Base-by-base conservation (phyloP, 1,139 yeast species). In the Zygotorulaspora mrakii region DNA sequence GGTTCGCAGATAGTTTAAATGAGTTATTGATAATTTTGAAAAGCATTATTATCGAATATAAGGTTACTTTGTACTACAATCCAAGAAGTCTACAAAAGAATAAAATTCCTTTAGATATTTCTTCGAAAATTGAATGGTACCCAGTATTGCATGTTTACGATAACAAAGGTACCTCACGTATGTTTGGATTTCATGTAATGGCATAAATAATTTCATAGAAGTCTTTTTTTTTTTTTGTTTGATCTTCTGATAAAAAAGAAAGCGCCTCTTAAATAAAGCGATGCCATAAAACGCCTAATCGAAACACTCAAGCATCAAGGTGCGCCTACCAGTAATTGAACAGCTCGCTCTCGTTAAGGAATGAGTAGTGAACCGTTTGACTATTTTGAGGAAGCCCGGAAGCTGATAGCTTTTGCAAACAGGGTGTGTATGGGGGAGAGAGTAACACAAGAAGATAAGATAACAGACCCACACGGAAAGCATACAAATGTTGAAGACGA, bases 111-210 rank as follows among this genome's bases (percentile, higher is more conserved):
- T 35, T 37, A 5, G 24, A 32, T 18, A 20, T 23, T 6, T 18
- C 36, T 13, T 17, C 41, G 12, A 45, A 41, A 28, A 38, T 53
- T 3, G 62, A 54, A 37, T 46, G 45, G 12, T 48, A 43, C 28
- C 62, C 63, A 1, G 64, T 58, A 1, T 47, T 51, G 20, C 21
- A 33, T 13, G 54, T 59, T 3, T 61, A 45, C 33, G 57, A 60
- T 39, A 43, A 39, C 27, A 34, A 39, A 7, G 63, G 63, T 5
- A 17, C 33, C 1, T 34, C 41, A 23, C 43, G 48, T 31, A 30
- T 33, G 3, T 53, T 44, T 32, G 62, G 53, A 6, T 37, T 51
- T 10, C 59, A 52, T 24, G 37, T 50, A 12, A 37, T 40, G 37
- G 33, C 12, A 27, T 37, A 28, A 23, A 13, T 25, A 29, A 18